Base-by-base conservation (phyloP, 1,284 basidiomycete species). In the Naganishia cerealis region DNA sequence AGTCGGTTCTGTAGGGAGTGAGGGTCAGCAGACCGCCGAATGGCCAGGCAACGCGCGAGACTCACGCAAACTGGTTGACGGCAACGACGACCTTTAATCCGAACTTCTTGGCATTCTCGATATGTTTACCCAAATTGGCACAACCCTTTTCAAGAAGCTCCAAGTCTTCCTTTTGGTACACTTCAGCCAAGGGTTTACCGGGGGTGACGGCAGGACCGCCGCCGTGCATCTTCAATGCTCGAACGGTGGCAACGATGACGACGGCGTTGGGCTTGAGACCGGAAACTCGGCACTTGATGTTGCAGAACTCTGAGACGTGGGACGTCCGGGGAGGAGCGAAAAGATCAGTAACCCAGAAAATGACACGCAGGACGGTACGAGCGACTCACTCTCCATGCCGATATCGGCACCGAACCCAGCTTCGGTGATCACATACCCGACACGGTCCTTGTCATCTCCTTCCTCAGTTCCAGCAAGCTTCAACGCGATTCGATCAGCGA, bases 351-450 rank as follows among this genome's bases (percentile, higher is more conserved):
- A 16, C 18, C 55, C 53, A 21, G 24, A 29, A 18, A 12, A 15
- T 15, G 38, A 38, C 26, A 8, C 16, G 18, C n/a, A n/a, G n/a
- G n/a, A n/a, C n/a, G 16, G 24, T 24, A n/a, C 21, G 50, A 13
- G 15, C 15, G 3, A 71, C 66, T 58, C 59, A 69, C 65, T 94
- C 83, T 94, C 92, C 91, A 94, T 92, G 72, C 94, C 95, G 87
- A 99, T 99, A 81, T 99, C 95, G 29, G 96, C 95, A 71, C 95
- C 96, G 81, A 99, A 99, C 29, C 95, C 95, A 76, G 94, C 95
- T 82, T 99, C 95, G 46, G 95, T 99, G 74, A 99, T 88, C 69
- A 99, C 96, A 76, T 97, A 99, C 43, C 95, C 95, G 54, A 89
- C 87, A 68, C 88, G 87, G 67, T 90, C 88, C 12, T 87, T 75